These are phyloP conservation scores for Kazachstania africana DNA, from an alignment of 805 yeast genomes.

Conservation along the genomic window DNA sequence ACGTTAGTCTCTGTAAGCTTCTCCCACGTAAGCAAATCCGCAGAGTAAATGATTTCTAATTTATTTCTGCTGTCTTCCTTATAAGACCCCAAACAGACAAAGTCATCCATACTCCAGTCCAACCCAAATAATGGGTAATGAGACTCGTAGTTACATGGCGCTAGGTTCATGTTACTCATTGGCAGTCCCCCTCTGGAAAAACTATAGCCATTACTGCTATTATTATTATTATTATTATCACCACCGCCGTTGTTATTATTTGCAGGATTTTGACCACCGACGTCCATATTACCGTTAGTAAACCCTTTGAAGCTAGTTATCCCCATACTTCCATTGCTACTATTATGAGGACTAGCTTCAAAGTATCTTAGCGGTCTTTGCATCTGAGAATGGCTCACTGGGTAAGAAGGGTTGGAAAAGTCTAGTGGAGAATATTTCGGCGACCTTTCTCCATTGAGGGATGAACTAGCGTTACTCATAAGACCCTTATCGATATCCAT, in stretches of 20 bases:
- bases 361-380: slow-evolving; percentile 9
- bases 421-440: slow-evolving; percentile 24
- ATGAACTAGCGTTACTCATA: slow-evolving; percentile 1
- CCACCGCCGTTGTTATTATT: neutral
- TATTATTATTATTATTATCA: neutral
- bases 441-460: slow-evolving; percentile 8
- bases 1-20: slow-evolving; percentile 19
- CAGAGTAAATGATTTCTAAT: slow-evolving; percentile 39
- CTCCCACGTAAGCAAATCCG: slow-evolving; percentile 70
- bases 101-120: slow-evolving; percentile 26
- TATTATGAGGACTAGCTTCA: too few relatives aligned
- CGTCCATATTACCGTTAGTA: too few relatives aligned
- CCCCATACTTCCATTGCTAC: too few relatives aligned
- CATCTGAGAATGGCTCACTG: slow-evolving; percentile 7
- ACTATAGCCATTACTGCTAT: too few relatives aligned
- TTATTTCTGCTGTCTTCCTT: slow-evolving; percentile 68
- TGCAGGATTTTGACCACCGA: neutral
- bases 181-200: neutral
- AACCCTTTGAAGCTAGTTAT: too few relatives aligned
- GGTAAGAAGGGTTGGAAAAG: slow-evolving; percentile 9
- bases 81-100: slow-evolving; percentile 36
- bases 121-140: slow-evolving; percentile 22
- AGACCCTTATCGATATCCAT: slow-evolving; percentile 2
- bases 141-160: slow-evolving; percentile 23
- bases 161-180: slow-evolving; percentile 3